phyloP scores from a whole-genome alignment of 495 filamentous ascomycete species.

The Daldinia grandis region DNA sequence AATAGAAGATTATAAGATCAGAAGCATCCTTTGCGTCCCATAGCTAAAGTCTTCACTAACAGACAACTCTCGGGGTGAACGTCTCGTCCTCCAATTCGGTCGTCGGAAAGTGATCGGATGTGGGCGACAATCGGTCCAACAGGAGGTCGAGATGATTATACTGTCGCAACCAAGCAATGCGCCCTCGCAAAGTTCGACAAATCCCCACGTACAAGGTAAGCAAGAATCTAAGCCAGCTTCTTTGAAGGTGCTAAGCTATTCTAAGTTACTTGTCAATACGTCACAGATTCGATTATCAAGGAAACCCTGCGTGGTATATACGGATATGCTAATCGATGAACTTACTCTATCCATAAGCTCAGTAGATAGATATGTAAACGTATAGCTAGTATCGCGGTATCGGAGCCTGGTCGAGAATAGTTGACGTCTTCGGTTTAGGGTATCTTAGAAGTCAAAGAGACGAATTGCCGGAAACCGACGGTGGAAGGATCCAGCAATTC shows the following conservation, averaged over 20 bases:
- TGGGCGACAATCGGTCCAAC: slow-evolving; percentile 13
- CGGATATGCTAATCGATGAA: slow-evolving; percentile 10
- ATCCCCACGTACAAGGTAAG: slow-evolving; percentile 20
- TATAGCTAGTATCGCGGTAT: slow-evolving; percentile 16
- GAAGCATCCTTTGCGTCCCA: slow-evolving; percentile 33
- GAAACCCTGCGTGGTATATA: neutral
- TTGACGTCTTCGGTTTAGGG: slow-evolving; percentile 14
- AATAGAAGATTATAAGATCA: slow-evolving; percentile 28
- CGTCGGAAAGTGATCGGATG: neutral
- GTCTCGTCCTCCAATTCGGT: slow-evolving; percentile 4
- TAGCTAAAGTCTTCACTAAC: slow-evolving; percentile 24
- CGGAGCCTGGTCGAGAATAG: slow-evolving; percentile 15
- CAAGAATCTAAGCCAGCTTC: slow-evolving; percentile 21
- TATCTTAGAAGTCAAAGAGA: slow-evolving; percentile 29
- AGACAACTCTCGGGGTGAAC: neutral
- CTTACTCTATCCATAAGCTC: slow-evolving; percentile 28
- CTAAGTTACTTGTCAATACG: slow-evolving; percentile 16
- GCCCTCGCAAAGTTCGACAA: slow-evolving; percentile 6
- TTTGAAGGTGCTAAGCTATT: neutral
- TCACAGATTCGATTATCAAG: slow-evolving; percentile 1
- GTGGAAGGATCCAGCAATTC: slow-evolving; percentile 28
- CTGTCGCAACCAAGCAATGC: slow-evolving; percentile 11
- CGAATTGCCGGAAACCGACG: slow-evolving; percentile 26
- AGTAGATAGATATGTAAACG: slow-evolving; percentile 6
- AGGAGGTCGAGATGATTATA: slow-evolving; percentile 25